phyloP scores from a whole-genome alignment of 805 yeast species.

The Metahyphopichia silvanorum region DNA sequence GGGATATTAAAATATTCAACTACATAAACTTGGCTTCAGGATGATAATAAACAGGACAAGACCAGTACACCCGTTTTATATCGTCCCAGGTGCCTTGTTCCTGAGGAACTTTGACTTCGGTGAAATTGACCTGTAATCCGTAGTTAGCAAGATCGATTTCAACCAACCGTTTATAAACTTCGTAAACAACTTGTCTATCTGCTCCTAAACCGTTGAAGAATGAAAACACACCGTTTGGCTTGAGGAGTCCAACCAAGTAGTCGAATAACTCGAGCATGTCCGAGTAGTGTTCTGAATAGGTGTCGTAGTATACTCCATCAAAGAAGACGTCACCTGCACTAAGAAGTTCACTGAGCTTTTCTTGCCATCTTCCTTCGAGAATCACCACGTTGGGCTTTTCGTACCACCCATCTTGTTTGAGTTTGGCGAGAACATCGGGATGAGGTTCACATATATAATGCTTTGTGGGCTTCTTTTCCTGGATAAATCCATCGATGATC shows the following conservation, averaged over 20 bases:
- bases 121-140: constrained; percentile 66
- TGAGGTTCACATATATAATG: constrained; percentile 95
- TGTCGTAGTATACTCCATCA: constrained; percentile 91
- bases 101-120: constrained; percentile 45
- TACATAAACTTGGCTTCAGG: constrained; percentile 54
- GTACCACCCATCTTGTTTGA: constrained; percentile 79
- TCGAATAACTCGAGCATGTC: constrained; percentile 89
- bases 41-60: constrained; percentile 64
- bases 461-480: constrained; percentile 51
- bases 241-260: constrained; percentile 72
- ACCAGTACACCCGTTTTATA: constrained; percentile 63
- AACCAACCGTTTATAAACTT: constrained; percentile 82
- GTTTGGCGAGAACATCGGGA: constrained; percentile 76
- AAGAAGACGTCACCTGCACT: constrained; percentile 65
- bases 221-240: constrained; percentile 81
- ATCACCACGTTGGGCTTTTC: constrained; percentile 68
- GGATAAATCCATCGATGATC: constrained; percentile 80
- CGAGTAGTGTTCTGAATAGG: constrained; percentile 86
- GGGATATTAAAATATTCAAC: too few relatives aligned
- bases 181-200: constrained; percentile 40
- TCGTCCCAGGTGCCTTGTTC: constrained; percentile 53
- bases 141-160: constrained; percentile 75
- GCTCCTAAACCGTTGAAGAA: constrained; percentile 80
- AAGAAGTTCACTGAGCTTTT: constrained; percentile 61
- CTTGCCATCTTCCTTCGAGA: constrained; percentile 93